phyloP scores from a whole-genome alignment of 768 basidiomycete genomes.

The Wakefieldia striispora region DNA sequence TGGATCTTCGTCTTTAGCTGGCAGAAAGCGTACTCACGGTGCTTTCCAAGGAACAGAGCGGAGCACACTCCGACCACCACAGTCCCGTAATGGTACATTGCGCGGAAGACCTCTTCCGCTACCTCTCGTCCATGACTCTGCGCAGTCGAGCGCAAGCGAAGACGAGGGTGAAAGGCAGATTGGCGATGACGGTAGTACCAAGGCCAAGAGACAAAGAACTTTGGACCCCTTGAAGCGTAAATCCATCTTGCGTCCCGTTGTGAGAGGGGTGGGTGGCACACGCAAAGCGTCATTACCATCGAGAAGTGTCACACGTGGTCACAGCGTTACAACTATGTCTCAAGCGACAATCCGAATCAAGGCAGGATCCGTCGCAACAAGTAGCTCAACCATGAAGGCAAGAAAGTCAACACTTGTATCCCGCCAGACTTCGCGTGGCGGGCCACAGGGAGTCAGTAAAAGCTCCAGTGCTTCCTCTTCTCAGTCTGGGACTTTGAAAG shows the following conservation, averaged over 20 bases:
- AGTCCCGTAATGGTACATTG: conserved; percentile 25
- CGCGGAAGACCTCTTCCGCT: conserved; percentile 19
- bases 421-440: conserved; percentile 11
- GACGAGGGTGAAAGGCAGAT: conserved; percentile 18
- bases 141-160: conserved; percentile 23
- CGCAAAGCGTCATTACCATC: conserved; percentile 18
- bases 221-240: conserved; percentile 25
- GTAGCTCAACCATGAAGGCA: conserved; percentile 9
- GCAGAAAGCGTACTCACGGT: conserved; percentile 40
- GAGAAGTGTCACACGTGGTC: conserved; percentile 7
- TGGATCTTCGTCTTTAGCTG: conserved; percentile 36
- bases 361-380: conserved; percentile 8
- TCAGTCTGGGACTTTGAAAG: conserved; percentile 24
- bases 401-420: conserved; percentile 9
- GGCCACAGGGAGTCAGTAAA: conserved; percentile 13
- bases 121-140: conserved; percentile 8
- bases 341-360: conserved; percentile 10
- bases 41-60: conserved; percentile 4
- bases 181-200: conserved; percentile 5
- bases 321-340: conserved; percentile 7
- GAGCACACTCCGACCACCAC: conserved; percentile 1
- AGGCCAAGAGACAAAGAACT: conserved; percentile 27
- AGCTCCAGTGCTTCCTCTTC: conserved; percentile 27
- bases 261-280: conserved; percentile 9
- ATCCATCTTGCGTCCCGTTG: conserved; percentile 25